Conservation (phyloP, 2,329 filamentous ascomycete genomes). For the Mycogone perniciosa region DNA sequence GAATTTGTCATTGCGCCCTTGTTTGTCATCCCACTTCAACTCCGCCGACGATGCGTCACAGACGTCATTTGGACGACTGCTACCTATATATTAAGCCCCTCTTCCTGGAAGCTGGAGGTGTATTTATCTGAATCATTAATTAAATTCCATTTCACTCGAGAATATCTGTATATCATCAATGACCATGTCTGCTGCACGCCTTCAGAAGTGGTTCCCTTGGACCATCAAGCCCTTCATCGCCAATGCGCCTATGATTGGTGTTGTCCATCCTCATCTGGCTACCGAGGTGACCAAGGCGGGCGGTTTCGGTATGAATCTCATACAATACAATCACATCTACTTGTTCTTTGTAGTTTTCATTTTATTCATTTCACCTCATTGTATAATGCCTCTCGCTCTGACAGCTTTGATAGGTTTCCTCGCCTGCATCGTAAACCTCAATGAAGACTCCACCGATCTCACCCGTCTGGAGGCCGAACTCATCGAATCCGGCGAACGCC, state of each 20-base stretch:
- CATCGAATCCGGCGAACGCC: constrained; percentile 22
- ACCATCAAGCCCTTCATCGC: constrained; percentile 24
- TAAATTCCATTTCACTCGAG: too few species aligned
- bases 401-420: constrained; percentile 25
- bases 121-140: too few species aligned
- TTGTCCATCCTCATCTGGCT: constrained; percentile 28
- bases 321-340: neutral
- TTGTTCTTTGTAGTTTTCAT: neutral
- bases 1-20: too few species aligned
- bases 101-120: too few species aligned
- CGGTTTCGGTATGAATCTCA: constrained; percentile 27
- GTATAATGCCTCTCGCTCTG: neutral
- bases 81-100: too few species aligned
- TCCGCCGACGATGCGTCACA: too few species aligned
- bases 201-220: constrained; percentile 27
- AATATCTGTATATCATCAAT: too few species aligned
- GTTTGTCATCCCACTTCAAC: too few species aligned
- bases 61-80: too few species aligned
- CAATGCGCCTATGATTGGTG: constrained; percentile 33
- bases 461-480: constrained; percentile 28
- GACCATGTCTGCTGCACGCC: constrained; percentile 20
- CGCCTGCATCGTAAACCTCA: constrained; percentile 25
- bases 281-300: constrained; percentile 33
- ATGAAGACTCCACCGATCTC: constrained; percentile 25
- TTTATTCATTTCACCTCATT: neutral